Evolutionary conservation across 441 rosid species (phyloP), one percentile per base, ranked within the genome.

Genomic region (Gossypium lobatum): DNA sequence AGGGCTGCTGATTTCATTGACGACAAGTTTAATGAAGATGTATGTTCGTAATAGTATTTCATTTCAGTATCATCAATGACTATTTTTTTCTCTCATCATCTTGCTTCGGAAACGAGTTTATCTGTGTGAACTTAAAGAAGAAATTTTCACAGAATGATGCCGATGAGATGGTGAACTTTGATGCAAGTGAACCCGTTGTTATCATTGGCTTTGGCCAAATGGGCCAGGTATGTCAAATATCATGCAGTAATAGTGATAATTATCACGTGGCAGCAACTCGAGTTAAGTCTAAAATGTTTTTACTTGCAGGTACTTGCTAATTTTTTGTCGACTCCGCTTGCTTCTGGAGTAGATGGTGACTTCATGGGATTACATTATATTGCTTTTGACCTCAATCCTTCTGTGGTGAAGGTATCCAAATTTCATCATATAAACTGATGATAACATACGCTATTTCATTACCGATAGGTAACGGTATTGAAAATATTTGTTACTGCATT

Each of bases 121-220:
- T 76, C 70, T 73, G 17, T 26, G 17, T 76, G 45, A 74, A 70
- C 55, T 28, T 31, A 71, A 59, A 6, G 28, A 63, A 55, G 37
- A 34, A 59, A 59, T 69, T 71, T 73, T 75, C 48, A 48, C 93
- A 91, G 97, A 90, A 73, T 82, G 58, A 64, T 66, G 61, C 66
- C 55, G 75, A 34, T 17, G 97, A 85, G 81, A 63, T 73, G 72
- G 89, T 86, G 71, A 92, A 80, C 81, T 95, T 79, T 31, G 86
- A 90, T 73, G 90, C 82, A 65, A 86, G 88, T 42, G 97, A 95
- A 76, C 97, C 99, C 62, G 83, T 95, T 81, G 96, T 95, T 69
- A 88, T 95, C 74, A 71, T 95, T 75, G 99, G 99, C 80, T 95
- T 95, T 78, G 95, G 92, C 72, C 97, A 93, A 85, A 92, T 91